These are phyloP conservation scores for Kernera saxatilis DNA, from an alignment of 345 rosid species.

Conservation along the genomic window DNA sequence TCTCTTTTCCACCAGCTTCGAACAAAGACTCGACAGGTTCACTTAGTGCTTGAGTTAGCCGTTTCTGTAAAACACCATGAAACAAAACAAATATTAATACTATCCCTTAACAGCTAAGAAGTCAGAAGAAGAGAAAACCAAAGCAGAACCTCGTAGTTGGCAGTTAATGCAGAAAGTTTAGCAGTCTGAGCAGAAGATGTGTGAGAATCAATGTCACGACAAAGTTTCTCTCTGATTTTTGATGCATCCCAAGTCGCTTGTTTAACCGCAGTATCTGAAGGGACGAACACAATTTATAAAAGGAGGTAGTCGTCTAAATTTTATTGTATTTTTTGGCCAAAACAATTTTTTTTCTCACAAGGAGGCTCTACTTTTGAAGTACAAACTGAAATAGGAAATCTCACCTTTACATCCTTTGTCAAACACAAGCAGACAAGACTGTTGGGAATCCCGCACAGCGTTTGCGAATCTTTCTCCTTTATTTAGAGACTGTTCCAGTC, in stretches of 20 bases:
- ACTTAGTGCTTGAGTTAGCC: conserved; percentile 41
- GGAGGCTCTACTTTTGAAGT: background rate
- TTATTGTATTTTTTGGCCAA: background rate
- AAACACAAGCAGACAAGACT: conserved; percentile 52
- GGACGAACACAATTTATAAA: background rate
- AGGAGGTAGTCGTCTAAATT: background rate
- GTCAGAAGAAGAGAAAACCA: background rate
- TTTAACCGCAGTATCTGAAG: conserved; percentile 49
- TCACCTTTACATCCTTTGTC: conserved; percentile 65
- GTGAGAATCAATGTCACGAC: conserved; percentile 50
- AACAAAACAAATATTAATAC: background rate
- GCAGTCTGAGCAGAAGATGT: conserved; percentile 40
- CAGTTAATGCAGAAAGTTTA: conserved; percentile 49
- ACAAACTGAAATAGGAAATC: background rate
- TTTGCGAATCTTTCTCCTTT: conserved; percentile 62
- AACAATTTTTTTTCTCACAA: background rate
- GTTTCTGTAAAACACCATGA: conserved; percentile 43
- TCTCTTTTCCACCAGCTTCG: conserved; percentile 52
- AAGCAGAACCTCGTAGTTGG: conserved; percentile 46
- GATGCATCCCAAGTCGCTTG: conserved; percentile 67
- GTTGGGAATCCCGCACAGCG: conserved; percentile 41
- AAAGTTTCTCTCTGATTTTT: conserved; percentile 55
- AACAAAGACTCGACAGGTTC: conserved; percentile 54
- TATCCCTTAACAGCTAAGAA: conserved; percentile 9
- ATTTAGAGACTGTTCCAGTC: conserved; percentile 44